phyloP scores from a whole-genome alignment of 2,329 filamentous ascomycete genomes.

The Ophiostoma australiae region DNA sequence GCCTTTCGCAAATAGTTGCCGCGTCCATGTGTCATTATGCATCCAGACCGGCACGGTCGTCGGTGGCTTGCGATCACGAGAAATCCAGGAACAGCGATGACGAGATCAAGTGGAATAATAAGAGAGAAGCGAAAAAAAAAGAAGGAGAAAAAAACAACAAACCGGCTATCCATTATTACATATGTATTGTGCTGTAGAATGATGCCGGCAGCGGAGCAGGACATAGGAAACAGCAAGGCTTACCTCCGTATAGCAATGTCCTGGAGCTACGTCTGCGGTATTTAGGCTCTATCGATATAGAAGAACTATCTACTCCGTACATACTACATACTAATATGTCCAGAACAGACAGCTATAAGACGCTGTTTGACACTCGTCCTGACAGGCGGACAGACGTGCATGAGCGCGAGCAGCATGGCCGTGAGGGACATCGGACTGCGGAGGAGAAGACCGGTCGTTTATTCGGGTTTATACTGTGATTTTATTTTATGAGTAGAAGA shows the following conservation, averaged over 20 bases:
- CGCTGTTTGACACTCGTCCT: background rate
- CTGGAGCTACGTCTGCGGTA: background rate
- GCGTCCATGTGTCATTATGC: background rate
- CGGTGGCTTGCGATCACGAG: background rate
- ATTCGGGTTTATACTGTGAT: background rate
- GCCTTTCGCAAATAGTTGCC: slow-evolving; percentile 1
- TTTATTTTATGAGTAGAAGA: no score
- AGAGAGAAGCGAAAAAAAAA: background rate
- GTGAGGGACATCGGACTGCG: background rate
- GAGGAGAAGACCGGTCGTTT: background rate
- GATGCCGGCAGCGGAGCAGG: slow-evolving; percentile 7
- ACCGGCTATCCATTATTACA: background rate
- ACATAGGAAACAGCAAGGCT: slow-evolving; percentile 2
- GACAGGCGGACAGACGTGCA: slow-evolving; percentile 6
- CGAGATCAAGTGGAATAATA: slow-evolving; percentile 3
- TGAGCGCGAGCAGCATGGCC: background rate
- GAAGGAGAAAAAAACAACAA: background rate
- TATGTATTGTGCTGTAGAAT: background rate
- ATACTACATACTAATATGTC: no score
- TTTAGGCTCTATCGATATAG: slow-evolving; percentile 13
- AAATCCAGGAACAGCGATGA: background rate
- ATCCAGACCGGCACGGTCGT: background rate
- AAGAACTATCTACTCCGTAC: background rate
- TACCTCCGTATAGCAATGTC: background rate
- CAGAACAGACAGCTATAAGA: no score